These are phyloP conservation scores for Silene coronaria DNA, from an alignment of 179 eudicot species.

Conservation along the genomic window DNA sequence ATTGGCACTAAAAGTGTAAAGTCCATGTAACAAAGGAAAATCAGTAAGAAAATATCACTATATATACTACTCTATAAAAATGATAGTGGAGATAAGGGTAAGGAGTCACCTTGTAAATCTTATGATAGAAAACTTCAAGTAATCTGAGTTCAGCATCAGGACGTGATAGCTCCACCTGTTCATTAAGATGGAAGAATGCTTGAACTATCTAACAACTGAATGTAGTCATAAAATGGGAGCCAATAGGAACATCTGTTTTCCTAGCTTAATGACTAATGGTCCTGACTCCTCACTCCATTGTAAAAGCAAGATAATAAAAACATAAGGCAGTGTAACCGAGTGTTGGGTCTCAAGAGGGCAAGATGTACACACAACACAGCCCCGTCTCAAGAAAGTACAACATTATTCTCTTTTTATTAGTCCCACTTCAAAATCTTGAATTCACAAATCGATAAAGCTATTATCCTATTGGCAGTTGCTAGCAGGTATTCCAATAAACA, in stretches of 20 bases:
- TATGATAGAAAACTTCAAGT: conserved; percentile 93
- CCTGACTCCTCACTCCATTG: too few species aligned
- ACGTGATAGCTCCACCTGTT: conserved; percentile 80
- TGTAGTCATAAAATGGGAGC: background rate
- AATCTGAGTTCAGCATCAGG: conserved; percentile 85
- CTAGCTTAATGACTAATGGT: too few species aligned
- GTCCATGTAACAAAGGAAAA: too few species aligned
- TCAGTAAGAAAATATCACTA: background rate
- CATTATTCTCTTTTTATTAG: background rate
- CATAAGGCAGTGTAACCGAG: background rate
- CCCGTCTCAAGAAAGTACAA: background rate
- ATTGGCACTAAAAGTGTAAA: too few species aligned
- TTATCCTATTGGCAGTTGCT: background rate
- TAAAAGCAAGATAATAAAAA: background rate
- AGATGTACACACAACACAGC: background rate
- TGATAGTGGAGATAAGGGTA: background rate
- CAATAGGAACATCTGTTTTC: background rate
- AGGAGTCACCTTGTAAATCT: conserved; percentile 74
- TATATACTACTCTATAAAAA: background rate
- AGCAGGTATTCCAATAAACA: background rate
- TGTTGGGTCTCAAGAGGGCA: background rate
- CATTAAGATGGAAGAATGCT: conserved; percentile 4
- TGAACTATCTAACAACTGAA: conserved; percentile 5
- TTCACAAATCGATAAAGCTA: background rate
- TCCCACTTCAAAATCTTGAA: background rate